A percentile compares a stretch with the other conserved stretches of the same genome.
Evolutionary conservation across 2,329 filamentous ascomycete species (phyloP).

Genomic region (Polychaeton citri): DNA sequence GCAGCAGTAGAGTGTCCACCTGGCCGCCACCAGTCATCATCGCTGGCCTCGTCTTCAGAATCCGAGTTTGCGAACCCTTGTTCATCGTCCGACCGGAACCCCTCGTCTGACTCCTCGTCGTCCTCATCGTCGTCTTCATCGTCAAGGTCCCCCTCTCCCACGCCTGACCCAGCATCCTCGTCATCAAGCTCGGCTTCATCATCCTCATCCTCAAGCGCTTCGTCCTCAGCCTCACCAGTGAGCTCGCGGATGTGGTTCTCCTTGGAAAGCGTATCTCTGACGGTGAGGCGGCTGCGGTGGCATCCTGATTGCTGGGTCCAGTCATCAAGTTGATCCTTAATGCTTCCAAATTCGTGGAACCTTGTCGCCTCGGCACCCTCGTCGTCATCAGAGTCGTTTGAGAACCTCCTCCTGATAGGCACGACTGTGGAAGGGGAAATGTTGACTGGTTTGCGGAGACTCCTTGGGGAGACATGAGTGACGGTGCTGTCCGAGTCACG

Average conservation of each 20-base stretch:
- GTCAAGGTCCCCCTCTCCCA: conserved; percentile 40
- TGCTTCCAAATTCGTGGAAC: conserved; percentile 89
- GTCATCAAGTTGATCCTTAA: conserved; percentile 68
- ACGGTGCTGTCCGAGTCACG: conserved; percentile 39
- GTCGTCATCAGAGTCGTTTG: conserved; percentile 22
- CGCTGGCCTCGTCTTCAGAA: conserved; percentile 52
- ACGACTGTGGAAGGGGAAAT: not conserved
- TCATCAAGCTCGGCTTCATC: conserved; percentile 37
- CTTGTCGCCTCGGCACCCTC: conserved; percentile 41
- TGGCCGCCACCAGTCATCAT: conserved; percentile 57
- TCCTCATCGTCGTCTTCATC: conserved; percentile 47
- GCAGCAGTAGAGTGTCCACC: conserved; percentile 37
- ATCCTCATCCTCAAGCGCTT: conserved; percentile 26
- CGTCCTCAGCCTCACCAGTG: conserved; percentile 68
- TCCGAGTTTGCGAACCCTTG: conserved; percentile 58
- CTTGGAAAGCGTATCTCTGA: conserved; percentile 79
- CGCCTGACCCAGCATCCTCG: conserved; percentile 34
- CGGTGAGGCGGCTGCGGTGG: conserved; percentile 60
- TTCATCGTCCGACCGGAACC: conserved; percentile 72
- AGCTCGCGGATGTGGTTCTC: conserved; percentile 79
- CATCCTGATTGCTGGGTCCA: conserved; percentile 68
- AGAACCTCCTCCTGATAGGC: conserved; percentile 8
- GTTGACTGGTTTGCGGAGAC: conserved; percentile 24
- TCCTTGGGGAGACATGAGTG: conserved; percentile 33
- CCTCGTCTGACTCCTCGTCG: conserved; percentile 37